Conservation (phyloP, 163 green algal genomes). For the Scenedesmus sp. region DNA sequence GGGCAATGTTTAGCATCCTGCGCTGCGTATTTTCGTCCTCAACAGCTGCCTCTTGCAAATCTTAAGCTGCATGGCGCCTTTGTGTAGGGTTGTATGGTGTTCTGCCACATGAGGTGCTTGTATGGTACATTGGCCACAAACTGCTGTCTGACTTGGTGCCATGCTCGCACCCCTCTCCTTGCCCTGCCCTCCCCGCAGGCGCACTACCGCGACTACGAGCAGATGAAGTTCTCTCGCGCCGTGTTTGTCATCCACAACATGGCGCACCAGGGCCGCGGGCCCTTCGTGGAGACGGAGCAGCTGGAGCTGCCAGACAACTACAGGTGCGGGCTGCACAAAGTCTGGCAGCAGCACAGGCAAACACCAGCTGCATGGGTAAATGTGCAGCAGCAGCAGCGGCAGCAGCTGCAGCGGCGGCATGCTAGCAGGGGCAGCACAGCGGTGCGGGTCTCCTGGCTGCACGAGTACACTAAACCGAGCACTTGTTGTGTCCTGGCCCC, state of each 20-base stretch:
- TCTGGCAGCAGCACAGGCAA: no score
- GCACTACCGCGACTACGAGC: constrained; percentile 96
- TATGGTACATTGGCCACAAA: neutral
- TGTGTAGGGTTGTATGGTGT: no score
- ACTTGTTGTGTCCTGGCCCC: no score
- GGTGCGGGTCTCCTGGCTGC: no score
- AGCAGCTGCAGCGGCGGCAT: no score
- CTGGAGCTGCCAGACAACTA: constrained; percentile 75
- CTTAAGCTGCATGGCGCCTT: neutral
- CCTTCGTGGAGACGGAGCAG: constrained; percentile 80
- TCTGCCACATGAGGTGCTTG: no score
- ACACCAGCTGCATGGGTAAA: no score
- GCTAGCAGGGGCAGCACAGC: no score
- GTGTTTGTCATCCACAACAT: constrained; percentile 99
- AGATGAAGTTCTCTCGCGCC: constrained; percentile 92
- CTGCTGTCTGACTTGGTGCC: neutral
- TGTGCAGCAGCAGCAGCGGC: no score
- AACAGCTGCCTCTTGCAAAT: neutral
- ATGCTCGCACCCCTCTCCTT: neutral
- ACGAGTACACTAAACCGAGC: no score
- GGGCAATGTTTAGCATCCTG: neutral
- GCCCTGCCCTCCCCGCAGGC: constrained; percentile 68
- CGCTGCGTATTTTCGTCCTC: neutral
- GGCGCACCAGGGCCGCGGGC: constrained; percentile 88
- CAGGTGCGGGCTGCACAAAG: neutral